Evolutionary conservation across 1,139 yeast genomes (phyloP), one percentile per base, ranked within the genome.

Genomic region (Debaryomycetaceae sp.): DNA sequence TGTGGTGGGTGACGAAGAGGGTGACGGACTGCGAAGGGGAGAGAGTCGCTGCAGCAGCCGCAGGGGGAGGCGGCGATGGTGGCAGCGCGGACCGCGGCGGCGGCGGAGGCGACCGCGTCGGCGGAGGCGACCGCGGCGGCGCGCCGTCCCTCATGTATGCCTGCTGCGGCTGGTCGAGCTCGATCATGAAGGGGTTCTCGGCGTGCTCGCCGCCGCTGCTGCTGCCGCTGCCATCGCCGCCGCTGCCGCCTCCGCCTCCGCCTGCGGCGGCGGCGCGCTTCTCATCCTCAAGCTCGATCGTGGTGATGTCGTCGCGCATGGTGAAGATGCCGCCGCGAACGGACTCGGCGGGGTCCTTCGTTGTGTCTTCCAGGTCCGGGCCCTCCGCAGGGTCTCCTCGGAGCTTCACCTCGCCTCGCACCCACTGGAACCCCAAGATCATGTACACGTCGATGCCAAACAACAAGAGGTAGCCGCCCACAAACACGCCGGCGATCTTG

Each of bases 401-500:
- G n/a, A 45, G 34, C 7, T 57, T 57, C 18, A 53, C 34, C 4
- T 30, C 25, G 11, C 30, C 38, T 29, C 61, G 46, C 1, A 50
- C 17, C 41, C 51, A 44, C 36, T 54, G 55, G 24, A 65, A 45
- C 3, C 50, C 44, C 28, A 51, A 40, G 19, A 52, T 75, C 56
- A 61, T 45, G 38, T 61, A 63, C 1, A 65, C 63, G 47, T 66
- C 58, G 12, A 70, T 48, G 1, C 66, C 62, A 49, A 77, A 66
- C 34, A 80, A 65, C 3, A 64, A 49, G 4, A 78, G 36, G 46
- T 79, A 78, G 1, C 93, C 91, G 25, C 80, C 41, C 3, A 78
- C 62, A 48, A 83, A 83, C 9, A 82, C 83, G 0, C 77, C 91
- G 2, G 83, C 86, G 24, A 83, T 83, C 34, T 78, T 77, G 44